phyloP scores from a whole-genome alignment of 2,329 filamentous ascomycete genomes.

The Mariannaea sp. region DNA sequence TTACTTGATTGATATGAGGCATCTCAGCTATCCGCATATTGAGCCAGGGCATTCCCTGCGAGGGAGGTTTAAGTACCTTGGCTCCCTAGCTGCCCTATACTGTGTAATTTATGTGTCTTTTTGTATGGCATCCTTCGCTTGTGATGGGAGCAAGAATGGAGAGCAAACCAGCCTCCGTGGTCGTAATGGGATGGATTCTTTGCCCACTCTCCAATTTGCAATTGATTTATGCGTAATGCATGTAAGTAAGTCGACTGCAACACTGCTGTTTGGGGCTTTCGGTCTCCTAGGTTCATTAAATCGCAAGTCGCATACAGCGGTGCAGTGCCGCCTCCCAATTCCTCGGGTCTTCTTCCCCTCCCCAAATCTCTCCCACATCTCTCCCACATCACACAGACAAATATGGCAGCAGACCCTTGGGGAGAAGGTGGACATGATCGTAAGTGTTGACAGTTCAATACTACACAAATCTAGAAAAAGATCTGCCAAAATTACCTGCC shows the following conservation, averaged over 20 bases:
- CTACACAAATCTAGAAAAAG: background rate
- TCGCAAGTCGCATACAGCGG: background rate
- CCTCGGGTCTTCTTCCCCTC: background rate
- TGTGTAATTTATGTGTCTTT: too few relatives aligned
- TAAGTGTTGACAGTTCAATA: background rate
- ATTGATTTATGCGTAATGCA: too few relatives aligned
- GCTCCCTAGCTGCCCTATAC: too few relatives aligned
- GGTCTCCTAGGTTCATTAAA: too few relatives aligned
- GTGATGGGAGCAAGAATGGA: conserved; percentile 2
- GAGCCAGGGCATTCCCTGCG: conserved; percentile 11
- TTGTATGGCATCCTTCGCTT: too few relatives aligned
- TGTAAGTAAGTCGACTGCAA: too few relatives aligned
- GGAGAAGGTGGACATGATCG: background rate
- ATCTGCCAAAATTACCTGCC: background rate
- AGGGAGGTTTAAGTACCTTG: conserved; percentile 10
- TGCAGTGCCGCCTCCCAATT: background rate
- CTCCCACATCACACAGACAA: background rate
- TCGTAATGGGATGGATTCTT: too few relatives aligned
- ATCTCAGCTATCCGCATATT: background rate
- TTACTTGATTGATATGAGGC: background rate
- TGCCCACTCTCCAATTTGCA: too few relatives aligned
- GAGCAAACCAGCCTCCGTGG: too few relatives aligned
- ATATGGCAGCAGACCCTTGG: background rate
- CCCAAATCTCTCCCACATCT: background rate
- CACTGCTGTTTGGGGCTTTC: too few relatives aligned